Evolutionary conservation across 768 basidiomycete genomes (phyloP).

Genomic region (Xerocomellus amylosporus): DNA sequence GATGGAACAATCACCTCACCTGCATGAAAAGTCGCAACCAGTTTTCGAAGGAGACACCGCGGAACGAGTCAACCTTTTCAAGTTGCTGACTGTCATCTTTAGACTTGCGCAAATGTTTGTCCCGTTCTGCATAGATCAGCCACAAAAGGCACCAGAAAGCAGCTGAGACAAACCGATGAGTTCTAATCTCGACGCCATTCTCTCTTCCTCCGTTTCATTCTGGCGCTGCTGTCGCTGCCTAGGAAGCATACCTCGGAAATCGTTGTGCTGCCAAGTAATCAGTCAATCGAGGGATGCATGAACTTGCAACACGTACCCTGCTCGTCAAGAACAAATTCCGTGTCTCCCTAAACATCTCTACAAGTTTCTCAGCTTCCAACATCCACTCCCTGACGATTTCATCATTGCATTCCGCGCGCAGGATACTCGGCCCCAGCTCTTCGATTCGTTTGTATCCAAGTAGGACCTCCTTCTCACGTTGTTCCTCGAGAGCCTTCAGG

Average conservation of each 20-base stretch:
- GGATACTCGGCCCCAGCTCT: constrained; percentile 60
- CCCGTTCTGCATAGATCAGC: constrained; percentile 8
- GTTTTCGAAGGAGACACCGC: constrained; percentile 76
- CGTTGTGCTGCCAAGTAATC: constrained; percentile 14
- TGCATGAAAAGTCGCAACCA: constrained; percentile 88
- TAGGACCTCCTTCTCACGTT: constrained; percentile 63
- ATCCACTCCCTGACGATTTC: constrained; percentile 73
- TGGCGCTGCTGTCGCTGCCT: constrained; percentile 14
- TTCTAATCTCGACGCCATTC: constrained; percentile 51
- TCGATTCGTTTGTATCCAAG: constrained; percentile 57
- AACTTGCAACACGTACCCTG: constrained; percentile 51
- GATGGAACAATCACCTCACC: constrained; percentile 39
- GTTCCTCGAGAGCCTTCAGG: constrained; percentile 57
- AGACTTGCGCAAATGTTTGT: constrained; percentile 46
- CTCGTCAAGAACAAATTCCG: constrained; percentile 77
- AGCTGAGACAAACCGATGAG: constrained; percentile 43
- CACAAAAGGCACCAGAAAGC: background rate
- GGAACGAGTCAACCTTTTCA: constrained; percentile 62
- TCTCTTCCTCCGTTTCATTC: constrained; percentile 15
- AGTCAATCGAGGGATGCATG: background rate
- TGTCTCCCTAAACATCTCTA: constrained; percentile 89
- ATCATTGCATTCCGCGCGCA: constrained; percentile 39
- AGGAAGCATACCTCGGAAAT: constrained; percentile 22
- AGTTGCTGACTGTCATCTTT: constrained; percentile 39
- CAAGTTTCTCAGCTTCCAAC: constrained; percentile 76